phyloP scores from a whole-genome alignment of 1,284 basidiomycete species.

The Trametes sp. region DNA sequence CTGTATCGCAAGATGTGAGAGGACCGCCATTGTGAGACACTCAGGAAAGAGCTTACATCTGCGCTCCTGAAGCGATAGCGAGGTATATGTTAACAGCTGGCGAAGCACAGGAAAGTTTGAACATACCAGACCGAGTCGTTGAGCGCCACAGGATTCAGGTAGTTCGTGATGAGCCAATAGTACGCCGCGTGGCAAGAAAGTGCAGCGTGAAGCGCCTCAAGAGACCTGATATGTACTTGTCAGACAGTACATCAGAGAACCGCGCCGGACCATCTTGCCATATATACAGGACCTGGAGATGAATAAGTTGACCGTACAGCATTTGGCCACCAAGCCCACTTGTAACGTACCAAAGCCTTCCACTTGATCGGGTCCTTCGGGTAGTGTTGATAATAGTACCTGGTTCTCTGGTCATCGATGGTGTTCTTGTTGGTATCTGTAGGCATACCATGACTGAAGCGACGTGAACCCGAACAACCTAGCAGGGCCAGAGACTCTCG shows the following conservation, averaged over 20 bases:
- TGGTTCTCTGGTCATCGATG: neutral
- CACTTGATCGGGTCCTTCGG: neutral
- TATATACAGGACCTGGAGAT: neutral
- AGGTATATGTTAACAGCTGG: no score
- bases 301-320: no score
- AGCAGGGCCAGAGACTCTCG: no score
- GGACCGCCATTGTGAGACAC: no score
- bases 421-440: neutral
- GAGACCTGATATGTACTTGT: neutral
- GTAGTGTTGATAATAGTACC: slow-evolving; percentile 5
- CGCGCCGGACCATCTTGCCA: neutral
- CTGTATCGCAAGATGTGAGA: neutral
- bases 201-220: neutral
- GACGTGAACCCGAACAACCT: slow-evolving; percentile 7
- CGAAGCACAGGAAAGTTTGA: no score
- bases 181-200: slow-evolving; percentile 4
- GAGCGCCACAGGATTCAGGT: neutral
- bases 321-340: no score
- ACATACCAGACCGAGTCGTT: neutral
- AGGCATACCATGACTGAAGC: neutral
- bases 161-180: neutral
- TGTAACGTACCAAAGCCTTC: neutral
- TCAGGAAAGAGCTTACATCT: neutral
- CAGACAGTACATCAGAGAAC: neutral
- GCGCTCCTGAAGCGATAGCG: no score